These are phyloP conservation scores for Vaccinium myrtillus DNA, from an alignment of 148 eudicot species.

Conservation along the genomic window DNA sequence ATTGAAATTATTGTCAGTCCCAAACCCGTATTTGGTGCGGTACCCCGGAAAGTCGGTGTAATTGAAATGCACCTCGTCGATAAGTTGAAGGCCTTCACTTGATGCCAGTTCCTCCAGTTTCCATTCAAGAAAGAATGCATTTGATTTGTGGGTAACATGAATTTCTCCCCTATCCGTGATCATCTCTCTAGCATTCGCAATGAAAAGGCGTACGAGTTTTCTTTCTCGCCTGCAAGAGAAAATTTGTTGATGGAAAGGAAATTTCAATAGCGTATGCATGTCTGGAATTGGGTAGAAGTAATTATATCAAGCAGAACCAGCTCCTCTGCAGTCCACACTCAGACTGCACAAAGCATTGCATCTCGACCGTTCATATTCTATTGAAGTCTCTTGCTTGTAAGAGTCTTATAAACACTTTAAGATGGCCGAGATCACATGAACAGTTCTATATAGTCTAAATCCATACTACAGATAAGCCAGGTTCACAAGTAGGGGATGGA, in stretches of 20 bases:
- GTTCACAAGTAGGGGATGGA: neutral
- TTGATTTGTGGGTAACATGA: neutral
- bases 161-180: neutral
- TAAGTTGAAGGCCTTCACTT: constrained; percentile 9
- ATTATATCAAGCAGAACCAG: neutral
- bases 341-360: too few relatives aligned
- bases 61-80: constrained; percentile 10
- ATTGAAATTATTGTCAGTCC: constrained; percentile 20
- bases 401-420: neutral
- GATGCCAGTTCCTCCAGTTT: constrained; percentile 10
- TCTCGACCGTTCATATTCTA: too few relatives aligned
- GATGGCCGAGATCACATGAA: neutral
- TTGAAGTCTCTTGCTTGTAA: too few relatives aligned
- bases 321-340: too few relatives aligned
- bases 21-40: constrained; percentile 19
- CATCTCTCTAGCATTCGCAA: neutral
- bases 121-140: constrained; percentile 14
- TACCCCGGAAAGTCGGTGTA: constrained; percentile 8
- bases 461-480: neutral
- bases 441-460: neutral
- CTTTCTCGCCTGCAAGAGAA: neutral
- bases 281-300: neutral
- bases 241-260: neutral
- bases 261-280: neutral
- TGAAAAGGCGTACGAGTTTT: neutral